Conservation (phyloP, 768 basidiomycete species). For the Pleurotus salmoneostramineus region DNA sequence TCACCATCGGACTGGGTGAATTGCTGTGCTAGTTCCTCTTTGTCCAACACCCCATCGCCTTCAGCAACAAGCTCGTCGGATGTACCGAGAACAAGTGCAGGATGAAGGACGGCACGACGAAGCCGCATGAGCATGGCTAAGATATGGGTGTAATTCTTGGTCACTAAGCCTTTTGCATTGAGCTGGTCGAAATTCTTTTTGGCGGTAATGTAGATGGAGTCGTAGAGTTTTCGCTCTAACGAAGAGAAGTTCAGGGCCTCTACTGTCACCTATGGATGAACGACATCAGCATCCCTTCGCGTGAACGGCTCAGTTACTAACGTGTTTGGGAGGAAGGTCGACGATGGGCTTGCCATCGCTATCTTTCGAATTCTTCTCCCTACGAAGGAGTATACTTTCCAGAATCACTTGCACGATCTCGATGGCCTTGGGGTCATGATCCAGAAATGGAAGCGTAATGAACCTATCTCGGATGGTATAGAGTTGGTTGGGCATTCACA, state of each 20-base stretch:
- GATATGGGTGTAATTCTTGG: conserved; percentile 83
- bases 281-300: neutral
- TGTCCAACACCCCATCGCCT: conserved; percentile 43
- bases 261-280: conserved; percentile 46
- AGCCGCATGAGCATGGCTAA: conserved; percentile 95
- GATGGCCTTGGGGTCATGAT: conserved; percentile 87
- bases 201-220: conserved; percentile 76
- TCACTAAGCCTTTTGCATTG: conserved; percentile 71
- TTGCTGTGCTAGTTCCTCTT: conserved; percentile 55
- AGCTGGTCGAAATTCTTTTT: conserved; percentile 80
- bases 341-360: conserved; percentile 84
- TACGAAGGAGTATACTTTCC: conserved; percentile 79
- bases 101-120: conserved; percentile 91
- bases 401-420: conserved; percentile 95
- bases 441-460: conserved; percentile 88
- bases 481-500: conserved; percentile 2
- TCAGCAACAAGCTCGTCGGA: conserved; percentile 36
- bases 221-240: conserved; percentile 83
- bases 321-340: conserved; percentile 83
- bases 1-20: conserved; percentile 38
- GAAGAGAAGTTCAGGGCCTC: conserved; percentile 79
- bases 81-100: conserved; percentile 66
- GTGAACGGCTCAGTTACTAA: conserved; percentile 17
- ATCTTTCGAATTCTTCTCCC: conserved; percentile 94
- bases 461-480: conserved; percentile 43